Evolutionary conservation across 805 yeast genomes (phyloP), one percentile per base, ranked within the genome.

Genomic region (Tetrapisispora pingtungensis): DNA sequence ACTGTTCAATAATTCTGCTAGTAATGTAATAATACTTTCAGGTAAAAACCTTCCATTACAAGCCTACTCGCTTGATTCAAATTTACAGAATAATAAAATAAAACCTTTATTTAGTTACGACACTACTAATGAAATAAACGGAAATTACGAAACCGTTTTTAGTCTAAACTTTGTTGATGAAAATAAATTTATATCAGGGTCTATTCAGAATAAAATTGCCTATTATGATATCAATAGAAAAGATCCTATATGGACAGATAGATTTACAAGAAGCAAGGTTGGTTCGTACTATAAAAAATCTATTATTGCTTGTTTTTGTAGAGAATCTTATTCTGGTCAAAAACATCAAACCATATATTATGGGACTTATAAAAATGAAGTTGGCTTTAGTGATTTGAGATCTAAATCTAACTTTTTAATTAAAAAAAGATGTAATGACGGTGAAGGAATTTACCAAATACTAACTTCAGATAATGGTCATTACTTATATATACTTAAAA

Each of bases 401-500:
- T 45, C 42, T 2, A 32, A 40, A 10, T 20, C 34, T 8, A 14
- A 6, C 13, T 14, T 13, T 3, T 20, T 18, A 13, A 8, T 41
- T 12, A 32, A 6, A n/a, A n/a, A n/a, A 34, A 19, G 15, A 14
- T 22, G 19, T n/a, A 18, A 27, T 7, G n/a, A n/a, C 27, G 37
- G 69, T 59, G 4, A 58, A 46, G 50, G 75, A 67, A 3, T 53
- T 58, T 15, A 57, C 53, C 74, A 70, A 48, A 33, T 69, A 0
- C 17, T 70, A 7, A 59, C 51, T 24, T 63, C 71, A 18, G 53
- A 51, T 1, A 69, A 67, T 51, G 69, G 66, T 4, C 62, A 60
- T 33, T 70, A 59, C 41, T 17, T 67, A 5, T 70, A 59, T 43
- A 57, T 58, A 1, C 24, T 68, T 1, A 53, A 61, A 28, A 52